A percentile compares a stretch with the other conserved stretches of the same genome.
Evolutionary conservation across 176 grass and related monocot species (phyloP).

Genomic region (Chloris gayana): DNA sequence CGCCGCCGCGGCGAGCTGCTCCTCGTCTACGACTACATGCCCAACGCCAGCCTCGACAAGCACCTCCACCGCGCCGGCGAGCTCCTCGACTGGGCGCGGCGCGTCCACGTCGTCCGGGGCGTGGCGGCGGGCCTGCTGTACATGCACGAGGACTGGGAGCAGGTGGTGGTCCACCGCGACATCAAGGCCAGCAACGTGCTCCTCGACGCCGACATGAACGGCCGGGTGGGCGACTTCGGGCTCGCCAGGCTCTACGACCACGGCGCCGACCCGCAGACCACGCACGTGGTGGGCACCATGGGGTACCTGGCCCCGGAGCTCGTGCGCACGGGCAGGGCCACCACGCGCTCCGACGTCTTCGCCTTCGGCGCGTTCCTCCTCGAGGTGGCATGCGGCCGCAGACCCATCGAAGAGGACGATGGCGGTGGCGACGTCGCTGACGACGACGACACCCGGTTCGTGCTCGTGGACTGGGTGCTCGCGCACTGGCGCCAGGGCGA

Average conservation of each 20-base stretch:
- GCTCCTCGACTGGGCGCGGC: constrained; percentile 28
- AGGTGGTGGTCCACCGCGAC: constrained; percentile 48
- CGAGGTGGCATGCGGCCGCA: constrained; percentile 40
- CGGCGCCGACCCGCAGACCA: constrained; percentile 33
- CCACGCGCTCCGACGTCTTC: constrained; percentile 45
- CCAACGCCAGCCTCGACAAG: constrained; percentile 46
- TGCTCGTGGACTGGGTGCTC: constrained; percentile 49
- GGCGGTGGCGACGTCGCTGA: background rate
- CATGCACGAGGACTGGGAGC: constrained; percentile 53
- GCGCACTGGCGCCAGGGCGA: constrained; percentile 47
- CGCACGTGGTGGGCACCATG: constrained; percentile 55
- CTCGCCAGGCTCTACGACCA: constrained; percentile 45
- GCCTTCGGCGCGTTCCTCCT: constrained; percentile 49
- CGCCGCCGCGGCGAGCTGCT: constrained; percentile 47
- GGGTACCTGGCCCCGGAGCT: constrained; percentile 43
- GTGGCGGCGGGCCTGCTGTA: constrained; percentile 29
- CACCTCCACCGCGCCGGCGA: background rate
- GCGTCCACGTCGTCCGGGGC: constrained; percentile 37
- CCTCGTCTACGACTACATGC: constrained; percentile 54
- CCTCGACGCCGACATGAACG: constrained; percentile 40
- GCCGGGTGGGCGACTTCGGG: constrained; percentile 45
- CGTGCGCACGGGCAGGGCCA: constrained; percentile 37
- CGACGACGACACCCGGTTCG: background rate
- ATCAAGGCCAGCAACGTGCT: constrained; percentile 53
- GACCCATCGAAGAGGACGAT: constrained; percentile 22